Base-by-base conservation (phyloP, 1,284 basidiomycete genomes). In the Pisolithus thermaeus region DNA sequence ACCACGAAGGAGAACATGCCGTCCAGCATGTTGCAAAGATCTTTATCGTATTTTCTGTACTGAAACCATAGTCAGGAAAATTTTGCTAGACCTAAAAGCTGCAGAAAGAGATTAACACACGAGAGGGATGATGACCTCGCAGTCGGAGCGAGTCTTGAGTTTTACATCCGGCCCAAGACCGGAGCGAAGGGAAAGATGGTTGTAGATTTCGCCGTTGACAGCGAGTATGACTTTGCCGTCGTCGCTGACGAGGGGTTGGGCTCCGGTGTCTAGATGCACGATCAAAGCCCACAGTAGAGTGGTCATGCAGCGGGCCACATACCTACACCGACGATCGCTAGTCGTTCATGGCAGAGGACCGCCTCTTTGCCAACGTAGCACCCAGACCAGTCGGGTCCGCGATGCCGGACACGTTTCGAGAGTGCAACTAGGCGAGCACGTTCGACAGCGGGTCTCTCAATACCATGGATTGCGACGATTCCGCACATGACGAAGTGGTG, bases 181-280 rank as follows among this genome's bases (percentile, higher is more conserved):
- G 52, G 87, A 82, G 58, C 92, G 84, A 45, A 99, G 81, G 36
- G 84, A 78, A 54, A 92, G 73, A 69, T 99, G 92, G 79, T 99
- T 99, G 80, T 99, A 99, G 64, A 99, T 99, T 73, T 99, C 97
- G 51, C 97, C 97, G 73, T 99, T 99, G 67, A 99, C 97, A 53
- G 92, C 86, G 51, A 99, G 87, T 61, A 90, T 80, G 59, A 88
- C 70, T 65, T 89, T 90, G 52, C 87, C 88, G 62, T 98, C 93
- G 46, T 90, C 83, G 71, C 88, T 93, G 58, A 89, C 73, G 51
- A 99, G 80, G 22, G 97, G 97, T 69, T 99, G 97, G 38, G 97
- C 97, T 61, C 97, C 97, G 28, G 94, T 91, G 70, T 98, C 96
- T 97, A 22, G 25, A n/a, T 14, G 41, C 20, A 22, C 22, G 6